Base-by-base conservation (phyloP, 2,329 filamentous ascomycete species). In the Beauveria sp. region DNA sequence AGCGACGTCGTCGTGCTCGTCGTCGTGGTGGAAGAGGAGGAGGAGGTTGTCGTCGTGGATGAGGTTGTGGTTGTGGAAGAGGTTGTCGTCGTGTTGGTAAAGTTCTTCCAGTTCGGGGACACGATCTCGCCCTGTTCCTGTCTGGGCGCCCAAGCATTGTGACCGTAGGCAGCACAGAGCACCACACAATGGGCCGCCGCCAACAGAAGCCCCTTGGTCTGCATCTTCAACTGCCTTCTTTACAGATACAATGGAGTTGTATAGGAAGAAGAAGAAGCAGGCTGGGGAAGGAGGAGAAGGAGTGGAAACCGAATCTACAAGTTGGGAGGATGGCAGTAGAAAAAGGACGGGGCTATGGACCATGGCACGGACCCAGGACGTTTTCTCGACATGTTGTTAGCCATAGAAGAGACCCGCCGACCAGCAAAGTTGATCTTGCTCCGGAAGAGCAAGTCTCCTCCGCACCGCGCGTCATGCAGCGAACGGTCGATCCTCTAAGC, bases 191-290 rank as follows among this genome's bases (percentile, higher is more conserved):
- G 58, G 10, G 50, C 58, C 40, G 48, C 57, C 58, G 49, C 26
- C 49, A 60, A 20, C 43, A 61, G 28, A 38, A 61, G 50, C 49
- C 49, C 50, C 26, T 54, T 61, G 58, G 43, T 48, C 58, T 54
- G 49, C 58, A 61, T 61, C 38, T 48, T 61, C 56, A 42, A 59
- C 56, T 34, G 22, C 57, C 48, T 50, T 60, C 12, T 52, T 59
- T 14, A 51, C 24, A 51, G 46, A 22, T 43, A 52, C 49, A 53
- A 26, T 18, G 26, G 34, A n/a, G 20, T 31, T 53, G 57, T 12
- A 52, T 31, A 18, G 22, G 45, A 38, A 26, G 46, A 59, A 43
- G 43, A 34, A 48, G 28, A 46, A 16, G 34, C 34, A 38, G 34
- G 34, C 14, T 16, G 5, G 45, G 20, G 45, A 43, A 43, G 18